Evolutionary conservation across 768 basidiomycete genomes (phyloP).

Genomic region (Lepiota subincarnata): DNA sequence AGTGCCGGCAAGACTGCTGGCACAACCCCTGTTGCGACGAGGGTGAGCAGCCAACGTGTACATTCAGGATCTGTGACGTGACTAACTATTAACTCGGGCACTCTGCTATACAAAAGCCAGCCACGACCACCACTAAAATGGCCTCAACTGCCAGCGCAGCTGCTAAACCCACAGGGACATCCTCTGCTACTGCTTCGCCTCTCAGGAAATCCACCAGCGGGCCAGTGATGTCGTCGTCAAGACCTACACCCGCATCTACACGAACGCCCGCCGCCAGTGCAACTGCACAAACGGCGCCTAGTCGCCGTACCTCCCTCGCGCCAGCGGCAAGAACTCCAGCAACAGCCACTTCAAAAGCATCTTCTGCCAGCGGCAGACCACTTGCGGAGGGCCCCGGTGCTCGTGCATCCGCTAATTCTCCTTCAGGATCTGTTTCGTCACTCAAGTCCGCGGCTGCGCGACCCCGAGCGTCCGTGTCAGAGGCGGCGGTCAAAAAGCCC

Average conservation of each 20-base stretch:
- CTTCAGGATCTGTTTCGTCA: slow-evolving; percentile 48
- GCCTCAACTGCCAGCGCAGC: slow-evolving; percentile 23
- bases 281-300: slow-evolving; percentile 29
- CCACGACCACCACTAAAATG: slow-evolving; percentile 18
- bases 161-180: slow-evolving; percentile 32
- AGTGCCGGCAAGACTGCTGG: slow-evolving; percentile 5
- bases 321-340: slow-evolving; percentile 36
- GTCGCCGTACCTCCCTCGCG: slow-evolving; percentile 42
- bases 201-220: slow-evolving; percentile 20
- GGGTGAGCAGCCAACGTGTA: slow-evolving; percentile 36
- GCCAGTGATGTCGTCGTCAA: slow-evolving; percentile 33
- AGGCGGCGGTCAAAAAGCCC: slow-evolving; percentile 47
- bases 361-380: slow-evolving; percentile 37
- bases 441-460: slow-evolving; percentile 42
- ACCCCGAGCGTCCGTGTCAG: slow-evolving; percentile 67
- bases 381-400: slow-evolving; percentile 23
- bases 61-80: slow-evolving; percentile 12
- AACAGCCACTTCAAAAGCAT: slow-evolving; percentile 29
- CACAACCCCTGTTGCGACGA: slow-evolving; percentile 57
- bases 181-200: slow-evolving; percentile 17
- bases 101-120: slow-evolving; percentile 39
- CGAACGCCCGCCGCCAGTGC: slow-evolving; percentile 32
- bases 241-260: slow-evolving; percentile 32
- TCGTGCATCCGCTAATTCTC: slow-evolving; percentile 54
- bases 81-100: slow-evolving; percentile 5